Percentiles rank a stretch among this genome's conserved stretches.
Evolutionary conservation across 352 stramenopile genomes (phyloP).

Genomic region (Phytopythium sindhum): DNA sequence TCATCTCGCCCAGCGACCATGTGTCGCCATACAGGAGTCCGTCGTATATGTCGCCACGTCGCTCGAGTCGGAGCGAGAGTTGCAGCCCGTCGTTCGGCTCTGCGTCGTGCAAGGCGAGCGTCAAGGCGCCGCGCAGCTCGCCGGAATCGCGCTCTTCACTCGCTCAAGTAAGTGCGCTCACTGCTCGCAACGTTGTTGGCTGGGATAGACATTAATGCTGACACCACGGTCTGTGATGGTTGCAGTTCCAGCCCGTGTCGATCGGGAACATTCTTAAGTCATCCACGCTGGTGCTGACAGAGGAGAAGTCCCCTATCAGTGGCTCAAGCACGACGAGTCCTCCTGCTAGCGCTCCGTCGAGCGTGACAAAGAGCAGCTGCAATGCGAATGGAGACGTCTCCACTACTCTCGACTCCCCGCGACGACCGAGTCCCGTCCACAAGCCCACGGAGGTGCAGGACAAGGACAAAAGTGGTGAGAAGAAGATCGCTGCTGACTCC

Average conservation of each 20-base stretch:
- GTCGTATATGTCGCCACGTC: constrained; percentile 39
- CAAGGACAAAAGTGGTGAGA: neutral
- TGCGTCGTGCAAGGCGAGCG: neutral
- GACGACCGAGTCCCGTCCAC: constrained; percentile 5
- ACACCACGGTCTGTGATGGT: constrained; percentile 5
- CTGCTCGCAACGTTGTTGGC: neutral
- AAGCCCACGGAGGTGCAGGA: neutral
- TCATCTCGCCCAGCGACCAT: constrained; percentile 42
- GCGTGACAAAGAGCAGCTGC: constrained; percentile 14
- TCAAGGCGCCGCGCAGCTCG: neutral
- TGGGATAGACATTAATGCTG: neutral
- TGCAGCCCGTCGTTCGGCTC: constrained; percentile 6
- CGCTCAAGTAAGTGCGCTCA: neutral
- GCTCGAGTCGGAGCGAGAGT: constrained; percentile 25
- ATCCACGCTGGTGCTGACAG: constrained; percentile 26
- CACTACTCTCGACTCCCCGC: neutral
- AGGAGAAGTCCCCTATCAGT: constrained; percentile 14
- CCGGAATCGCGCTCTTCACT: neutral
- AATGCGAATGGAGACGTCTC: neutral
- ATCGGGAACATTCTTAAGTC: constrained; percentile 46
- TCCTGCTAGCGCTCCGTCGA: constrained; percentile 23
- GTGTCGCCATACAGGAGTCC: constrained; percentile 37
- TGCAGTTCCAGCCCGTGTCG: constrained; percentile 22
- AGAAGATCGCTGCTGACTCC: neutral
- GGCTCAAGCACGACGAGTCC: constrained; percentile 12